phyloP scores from a whole-genome alignment of 805 yeast genomes.

The Ogataea saltuana region DNA sequence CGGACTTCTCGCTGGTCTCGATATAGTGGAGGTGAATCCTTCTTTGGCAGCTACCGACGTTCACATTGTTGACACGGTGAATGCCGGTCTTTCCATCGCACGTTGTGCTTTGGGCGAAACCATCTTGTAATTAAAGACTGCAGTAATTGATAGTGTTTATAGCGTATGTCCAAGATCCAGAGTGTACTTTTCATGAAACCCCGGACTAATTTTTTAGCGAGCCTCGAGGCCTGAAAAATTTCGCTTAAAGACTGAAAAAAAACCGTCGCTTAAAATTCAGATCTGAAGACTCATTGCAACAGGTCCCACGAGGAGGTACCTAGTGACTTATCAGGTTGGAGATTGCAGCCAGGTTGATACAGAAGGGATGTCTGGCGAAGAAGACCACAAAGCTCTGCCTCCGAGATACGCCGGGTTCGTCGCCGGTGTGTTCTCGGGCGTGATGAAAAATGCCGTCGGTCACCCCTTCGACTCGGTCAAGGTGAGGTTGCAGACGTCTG shows the following conservation, averaged over 20 bases:
- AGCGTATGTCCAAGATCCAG: no score
- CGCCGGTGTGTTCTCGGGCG: constrained; percentile 87
- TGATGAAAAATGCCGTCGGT: constrained; percentile 85
- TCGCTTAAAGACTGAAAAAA: no score
- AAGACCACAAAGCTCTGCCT: constrained; percentile 35
- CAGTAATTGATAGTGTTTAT: no score
- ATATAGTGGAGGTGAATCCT: constrained; percentile 93
- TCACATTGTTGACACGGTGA: constrained; percentile 80
- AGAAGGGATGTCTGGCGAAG: constrained; percentile 13
- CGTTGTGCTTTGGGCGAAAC: constrained; percentile 96
- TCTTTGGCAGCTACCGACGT: constrained; percentile 73
- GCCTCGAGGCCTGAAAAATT: no score
- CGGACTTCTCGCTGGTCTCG: constrained; percentile 85
- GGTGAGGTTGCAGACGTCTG: constrained; percentile 78
- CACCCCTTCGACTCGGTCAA: constrained; percentile 93
- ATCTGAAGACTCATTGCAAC: no score
- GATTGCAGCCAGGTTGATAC: no score
- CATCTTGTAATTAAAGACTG: constrained; percentile 61
- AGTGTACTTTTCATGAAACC: no score
- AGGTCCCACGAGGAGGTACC: no score
- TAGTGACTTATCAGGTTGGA: no score
- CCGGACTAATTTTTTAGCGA: no score
- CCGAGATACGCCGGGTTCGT: constrained; percentile 72
- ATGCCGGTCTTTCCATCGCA: constrained; percentile 87
- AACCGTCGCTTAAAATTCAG: no score